Percentiles rank a stretch among this genome's conserved stretches.
phyloP scores from a whole-genome alignment of 257 asterid genomes.

The Hygrophila difformis region DNA sequence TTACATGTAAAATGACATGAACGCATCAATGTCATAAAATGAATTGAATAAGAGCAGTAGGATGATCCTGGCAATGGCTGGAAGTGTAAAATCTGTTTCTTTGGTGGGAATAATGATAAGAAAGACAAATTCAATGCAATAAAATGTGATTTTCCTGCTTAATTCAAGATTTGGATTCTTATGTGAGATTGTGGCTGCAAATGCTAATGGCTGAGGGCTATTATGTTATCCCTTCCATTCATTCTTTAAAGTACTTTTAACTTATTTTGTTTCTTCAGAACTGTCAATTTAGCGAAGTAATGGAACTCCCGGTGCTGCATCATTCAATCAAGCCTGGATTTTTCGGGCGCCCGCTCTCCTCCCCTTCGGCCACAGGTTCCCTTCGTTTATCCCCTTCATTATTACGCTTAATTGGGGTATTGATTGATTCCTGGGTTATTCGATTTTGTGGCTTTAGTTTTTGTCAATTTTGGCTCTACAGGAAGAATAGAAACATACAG shows the following conservation, averaged over 20 bases:
- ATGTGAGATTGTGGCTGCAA: constrained; percentile 33
- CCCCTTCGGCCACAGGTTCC: constrained; percentile 12
- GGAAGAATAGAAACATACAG: constrained; percentile 32
- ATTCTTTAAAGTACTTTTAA: constrained; percentile 1
- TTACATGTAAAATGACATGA: not conserved
- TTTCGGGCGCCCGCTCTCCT: constrained; percentile 25
- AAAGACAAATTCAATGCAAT: no score
- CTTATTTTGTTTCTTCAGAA: constrained; percentile 14
- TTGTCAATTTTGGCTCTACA: constrained; percentile 21
- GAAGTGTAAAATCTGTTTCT: no score
- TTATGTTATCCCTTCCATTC: constrained; percentile 25
- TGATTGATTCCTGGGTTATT: not conserved
- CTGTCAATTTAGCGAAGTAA: constrained; percentile 18
- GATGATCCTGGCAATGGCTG: no score
- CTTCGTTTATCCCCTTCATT: not conserved
- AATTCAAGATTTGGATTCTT: not conserved
- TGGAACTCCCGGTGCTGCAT: constrained; percentile 45
- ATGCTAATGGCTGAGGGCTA: not conserved
- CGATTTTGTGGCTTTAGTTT: not conserved
- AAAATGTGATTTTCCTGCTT: no score
- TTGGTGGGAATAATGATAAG: no score
- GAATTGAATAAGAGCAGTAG: not conserved
- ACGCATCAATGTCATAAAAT: no score
- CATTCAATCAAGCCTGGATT: constrained; percentile 52
- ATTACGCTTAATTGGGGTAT: constrained; percentile 1